A percentile compares a stretch with the other conserved stretches of the same genome.
Evolutionary conservation across 2,329 filamentous ascomycete species (phyloP).

Genomic region (Sordariomycetes sp.): DNA sequence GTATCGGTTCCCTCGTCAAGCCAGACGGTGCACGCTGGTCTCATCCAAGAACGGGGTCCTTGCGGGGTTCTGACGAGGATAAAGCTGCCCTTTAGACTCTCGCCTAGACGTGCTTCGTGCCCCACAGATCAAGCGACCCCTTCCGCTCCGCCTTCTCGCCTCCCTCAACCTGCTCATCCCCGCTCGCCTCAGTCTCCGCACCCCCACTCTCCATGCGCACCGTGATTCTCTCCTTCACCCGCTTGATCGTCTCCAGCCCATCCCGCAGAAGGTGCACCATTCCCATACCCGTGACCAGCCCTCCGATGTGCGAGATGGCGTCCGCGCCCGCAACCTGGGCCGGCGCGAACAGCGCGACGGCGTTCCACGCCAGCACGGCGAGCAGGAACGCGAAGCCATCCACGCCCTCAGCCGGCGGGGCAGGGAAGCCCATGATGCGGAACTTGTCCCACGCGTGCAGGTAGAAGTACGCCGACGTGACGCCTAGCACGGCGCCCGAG

Average conservation of each 20-base stretch:
- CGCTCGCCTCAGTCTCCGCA: background rate
- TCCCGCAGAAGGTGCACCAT: slow-evolving; percentile 21
- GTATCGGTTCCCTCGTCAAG: background rate
- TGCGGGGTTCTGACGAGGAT: background rate
- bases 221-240: slow-evolving; percentile 2
- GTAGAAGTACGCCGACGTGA: slow-evolving; percentile 50
- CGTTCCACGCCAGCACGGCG: slow-evolving; percentile 33
- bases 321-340: slow-evolving; percentile 27
- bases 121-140: slow-evolving; percentile 7
- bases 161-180: background rate
- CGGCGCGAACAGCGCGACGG: slow-evolving; percentile 30
- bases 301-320: slow-evolving; percentile 40
- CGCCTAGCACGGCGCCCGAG: slow-evolving; percentile 49
- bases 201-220: slow-evolving; percentile 2
- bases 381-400: slow-evolving; percentile 40
- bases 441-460: slow-evolving; percentile 41
- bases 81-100: background rate
- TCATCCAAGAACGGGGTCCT: background rate
- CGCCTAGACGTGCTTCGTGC: background rate
- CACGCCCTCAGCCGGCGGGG: slow-evolving; percentile 36
- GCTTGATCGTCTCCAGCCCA: background rate
- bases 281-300: slow-evolving; percentile 31
- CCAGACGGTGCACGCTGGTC: background rate
- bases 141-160: background rate
- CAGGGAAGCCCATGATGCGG: slow-evolving; percentile 41